Evolutionary conservation across 306 rosid genomes (phyloP).

Genomic region (Quillaja saponaria): DNA sequence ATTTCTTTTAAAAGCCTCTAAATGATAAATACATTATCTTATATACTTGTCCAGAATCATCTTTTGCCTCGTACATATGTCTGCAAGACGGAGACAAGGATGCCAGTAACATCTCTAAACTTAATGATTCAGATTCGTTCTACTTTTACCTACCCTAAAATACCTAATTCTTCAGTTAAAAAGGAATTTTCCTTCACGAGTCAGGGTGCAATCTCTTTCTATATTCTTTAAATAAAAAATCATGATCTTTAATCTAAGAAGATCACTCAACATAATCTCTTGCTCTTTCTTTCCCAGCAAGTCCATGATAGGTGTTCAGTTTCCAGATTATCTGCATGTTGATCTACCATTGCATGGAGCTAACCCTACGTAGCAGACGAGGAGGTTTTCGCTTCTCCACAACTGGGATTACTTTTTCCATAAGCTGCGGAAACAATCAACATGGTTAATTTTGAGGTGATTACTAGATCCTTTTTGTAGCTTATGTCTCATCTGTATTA

Average conservation of each 20-base stretch:
- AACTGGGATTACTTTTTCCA: constrained; percentile 74
- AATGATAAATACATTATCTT: constrained; percentile 22
- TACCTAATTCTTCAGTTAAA: constrained; percentile 25
- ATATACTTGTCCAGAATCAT: constrained; percentile 30
- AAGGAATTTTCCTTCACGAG: constrained; percentile 32
- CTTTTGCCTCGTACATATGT: constrained; percentile 33
- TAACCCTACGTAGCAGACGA: constrained; percentile 61
- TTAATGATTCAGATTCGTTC: constrained; percentile 34
- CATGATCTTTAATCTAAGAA: constrained; percentile 7
- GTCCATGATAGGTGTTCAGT: too few species aligned
- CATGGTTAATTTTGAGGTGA: constrained; percentile 19
- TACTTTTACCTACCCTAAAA: constrained; percentile 32
- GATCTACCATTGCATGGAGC: constrained; percentile 70
- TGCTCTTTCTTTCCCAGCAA: too few species aligned
- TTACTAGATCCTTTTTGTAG: not conserved
- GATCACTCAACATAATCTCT: too few species aligned
- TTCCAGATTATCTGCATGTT: constrained; percentile 4
- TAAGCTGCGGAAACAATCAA: constrained; percentile 58
- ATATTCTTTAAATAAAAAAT: constrained; percentile 19
- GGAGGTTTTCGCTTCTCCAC: constrained; percentile 72
- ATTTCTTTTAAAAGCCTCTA: constrained; percentile 19
- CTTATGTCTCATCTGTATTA: constrained; percentile 12
- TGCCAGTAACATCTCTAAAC: constrained; percentile 34
- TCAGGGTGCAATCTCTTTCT: constrained; percentile 35
- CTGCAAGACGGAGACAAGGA: constrained; percentile 36